Base-by-base conservation (phyloP, 257 asterid genomes). In the Verbascum thapsus region DNA sequence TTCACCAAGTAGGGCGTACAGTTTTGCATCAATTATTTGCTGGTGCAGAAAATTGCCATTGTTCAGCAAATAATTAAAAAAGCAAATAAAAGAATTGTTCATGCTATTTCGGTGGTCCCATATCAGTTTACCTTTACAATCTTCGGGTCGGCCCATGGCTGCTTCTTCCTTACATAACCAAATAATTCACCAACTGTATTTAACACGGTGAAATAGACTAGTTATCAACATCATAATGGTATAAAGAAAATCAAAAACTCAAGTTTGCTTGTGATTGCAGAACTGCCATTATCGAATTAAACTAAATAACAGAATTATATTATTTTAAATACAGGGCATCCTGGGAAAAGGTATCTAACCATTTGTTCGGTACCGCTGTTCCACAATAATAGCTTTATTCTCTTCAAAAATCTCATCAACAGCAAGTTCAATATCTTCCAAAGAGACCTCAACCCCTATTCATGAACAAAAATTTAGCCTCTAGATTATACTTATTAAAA, bases 141-240 rank as follows among this genome's bases (percentile, higher is more conserved):
- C 74, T 79, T 85, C 1, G 97, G 88, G 74, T 92, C 95, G 34
- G 98, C 97, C 98, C 98, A 92, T 4, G 94, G 95, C 82, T 78
- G 92, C 77, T 76, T 92, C 86, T 83, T 92, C 58, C 97, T 87
- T 45, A 87, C 76, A 42, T 77, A 63, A 60, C 84, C 88, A 79
- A 85, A 75, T 49, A 92, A 76, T 61, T 87, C 94, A 69, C 98
- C 98, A 67, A 83, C 97, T 91, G 84, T 63, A 67, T 63, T 41
- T 50, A 53, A 16, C 40, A 61, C 30, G 13, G 66, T 47, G 43
- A 72, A 32, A 26, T 11, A 66, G 62, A n/a, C 55, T 12, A 57
- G 53, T 58, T 43, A 45, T 23, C 48, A 67, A 43, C 58, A 67
- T 61, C 47, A 61, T 38, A 64, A 37, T 18, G 61, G 41, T 7